These are phyloP conservation scores for Sugiyamaella sp. DNA, from an alignment of 1,139 yeast species.

Conservation along the genomic window DNA sequence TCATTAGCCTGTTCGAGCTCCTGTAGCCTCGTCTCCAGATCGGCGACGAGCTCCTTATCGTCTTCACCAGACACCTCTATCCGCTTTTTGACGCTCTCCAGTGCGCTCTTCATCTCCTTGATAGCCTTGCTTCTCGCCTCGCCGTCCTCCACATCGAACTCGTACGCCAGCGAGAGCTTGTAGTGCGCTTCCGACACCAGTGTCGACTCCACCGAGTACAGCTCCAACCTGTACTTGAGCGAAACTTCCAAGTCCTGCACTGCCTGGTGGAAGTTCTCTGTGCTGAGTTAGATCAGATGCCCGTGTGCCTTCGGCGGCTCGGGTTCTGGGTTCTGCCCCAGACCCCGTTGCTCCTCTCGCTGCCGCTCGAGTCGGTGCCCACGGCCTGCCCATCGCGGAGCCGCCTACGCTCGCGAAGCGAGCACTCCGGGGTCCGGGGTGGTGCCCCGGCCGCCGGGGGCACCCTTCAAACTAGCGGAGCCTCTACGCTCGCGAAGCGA, in stretches of 20 bases:
- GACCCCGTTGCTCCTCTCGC: slow-evolving; percentile 1
- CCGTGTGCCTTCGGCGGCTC: not conserved
- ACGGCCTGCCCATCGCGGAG: not conserved
- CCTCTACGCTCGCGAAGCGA: not conserved
- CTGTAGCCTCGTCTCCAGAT: slow-evolving; percentile 48
- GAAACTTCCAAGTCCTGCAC: slow-evolving; percentile 64
- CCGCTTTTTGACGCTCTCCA: slow-evolving; percentile 59
- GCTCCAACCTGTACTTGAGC: slow-evolving; percentile 56
- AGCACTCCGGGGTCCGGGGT: not conserved
- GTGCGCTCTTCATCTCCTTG: slow-evolving; percentile 60
- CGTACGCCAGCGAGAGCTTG: slow-evolving; percentile 78
- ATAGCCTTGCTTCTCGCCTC: slow-evolving; percentile 51
- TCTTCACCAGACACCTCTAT: slow-evolving; percentile 43
- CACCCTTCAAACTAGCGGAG: no score
- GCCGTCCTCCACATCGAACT: slow-evolving; percentile 62
- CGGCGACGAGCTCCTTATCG: slow-evolving; percentile 56
- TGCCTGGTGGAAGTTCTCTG: slow-evolving; percentile 74
- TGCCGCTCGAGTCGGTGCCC: not conserved
- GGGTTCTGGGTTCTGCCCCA: not conserved
- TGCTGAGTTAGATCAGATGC: not conserved
- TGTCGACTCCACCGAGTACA: slow-evolving; percentile 58
- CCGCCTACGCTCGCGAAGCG: not conserved
- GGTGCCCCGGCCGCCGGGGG: slow-evolving; percentile 2
- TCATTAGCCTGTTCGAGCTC: slow-evolving; percentile 60
- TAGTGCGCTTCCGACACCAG: slow-evolving; percentile 78